Conservation (phyloP, 495 filamentous ascomycete genomes). For the Margaritispora aquatica region DNA sequence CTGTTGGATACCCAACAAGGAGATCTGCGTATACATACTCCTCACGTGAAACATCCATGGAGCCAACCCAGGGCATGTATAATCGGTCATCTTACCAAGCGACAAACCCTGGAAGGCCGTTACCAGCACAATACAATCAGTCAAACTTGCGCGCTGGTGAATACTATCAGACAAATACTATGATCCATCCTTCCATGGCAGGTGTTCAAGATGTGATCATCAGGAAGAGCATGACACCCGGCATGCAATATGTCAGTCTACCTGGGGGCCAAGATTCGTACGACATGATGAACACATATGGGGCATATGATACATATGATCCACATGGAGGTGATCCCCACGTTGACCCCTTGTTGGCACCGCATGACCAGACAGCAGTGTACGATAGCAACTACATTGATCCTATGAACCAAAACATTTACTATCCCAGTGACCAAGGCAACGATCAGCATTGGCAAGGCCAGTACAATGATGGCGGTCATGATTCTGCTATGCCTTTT, state of each 20-base stretch:
- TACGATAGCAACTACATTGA: constrained; percentile 4
- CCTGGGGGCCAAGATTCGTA: constrained; percentile 19
- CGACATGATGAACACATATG: constrained; percentile 18
- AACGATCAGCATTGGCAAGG: constrained; percentile 12
- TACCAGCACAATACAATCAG: constrained; percentile 49
- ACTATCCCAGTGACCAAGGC: constrained; percentile 2
- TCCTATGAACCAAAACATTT: constrained; percentile 4
- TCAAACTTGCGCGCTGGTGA: constrained; percentile 40
- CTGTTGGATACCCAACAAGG: constrained; percentile 23
- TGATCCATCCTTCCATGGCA: constrained; percentile 26
- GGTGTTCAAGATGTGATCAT: constrained; percentile 47
- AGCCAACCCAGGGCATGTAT: constrained; percentile 29
- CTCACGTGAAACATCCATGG: constrained; percentile 27
- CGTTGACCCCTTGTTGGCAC: constrained; percentile 21
- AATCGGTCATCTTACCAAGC: constrained; percentile 54
- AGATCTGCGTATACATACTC: constrained; percentile 22
- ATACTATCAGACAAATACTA: constrained; percentile 53
- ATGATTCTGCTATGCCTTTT: constrained; percentile 9
- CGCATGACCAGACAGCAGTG: constrained; percentile 2
- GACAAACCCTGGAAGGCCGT: constrained; percentile 53
- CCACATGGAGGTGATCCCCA: neutral
- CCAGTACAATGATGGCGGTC: neutral
- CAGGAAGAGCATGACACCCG: constrained; percentile 37
- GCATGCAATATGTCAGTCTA: constrained; percentile 14
- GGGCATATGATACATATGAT: constrained; percentile 13